Conservation (phyloP, 345 rosid species). For the Eucalyptus cloeziana region DNA sequence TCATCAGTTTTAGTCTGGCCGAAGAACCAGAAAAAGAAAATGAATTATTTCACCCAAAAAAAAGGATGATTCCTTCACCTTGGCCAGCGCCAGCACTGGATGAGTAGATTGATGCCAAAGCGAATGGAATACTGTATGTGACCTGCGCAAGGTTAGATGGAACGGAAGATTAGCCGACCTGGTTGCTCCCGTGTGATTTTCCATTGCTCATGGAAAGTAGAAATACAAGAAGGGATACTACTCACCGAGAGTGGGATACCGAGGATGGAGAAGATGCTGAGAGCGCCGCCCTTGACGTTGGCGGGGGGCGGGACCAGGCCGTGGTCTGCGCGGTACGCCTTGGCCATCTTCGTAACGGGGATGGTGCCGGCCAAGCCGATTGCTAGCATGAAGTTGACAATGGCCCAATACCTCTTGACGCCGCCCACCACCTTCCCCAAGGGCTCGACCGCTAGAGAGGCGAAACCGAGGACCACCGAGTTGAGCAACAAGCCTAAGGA, state of each 20-base stretch:
- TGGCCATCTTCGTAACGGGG: constrained; percentile 48
- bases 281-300: constrained; percentile 41
- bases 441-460: constrained; percentile 44
- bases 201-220: not conserved
- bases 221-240: not conserved
- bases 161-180: not conserved
- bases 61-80: constrained; percentile 22
- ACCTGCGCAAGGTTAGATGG: constrained; percentile 26
- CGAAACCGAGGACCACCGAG: constrained; percentile 58
- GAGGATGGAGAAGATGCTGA: constrained; percentile 45
- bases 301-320: constrained; percentile 20
- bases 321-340: constrained; percentile 19
- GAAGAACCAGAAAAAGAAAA: not conserved
- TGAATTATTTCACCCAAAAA: not conserved
- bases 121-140: constrained; percentile 77
- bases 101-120: constrained; percentile 83
- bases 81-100: constrained; percentile 61
- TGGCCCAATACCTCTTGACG: not conserved
- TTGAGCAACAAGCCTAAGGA: constrained; percentile 75
- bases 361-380: constrained; percentile 43
- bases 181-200: not conserved
- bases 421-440: constrained; percentile 31
- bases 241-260: constrained; percentile 82
- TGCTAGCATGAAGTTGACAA: constrained; percentile 50
- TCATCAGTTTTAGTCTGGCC: not conserved